Conservation (phyloP, 768 basidiomycete genomes). For the Pisolithus orientalis region DNA sequence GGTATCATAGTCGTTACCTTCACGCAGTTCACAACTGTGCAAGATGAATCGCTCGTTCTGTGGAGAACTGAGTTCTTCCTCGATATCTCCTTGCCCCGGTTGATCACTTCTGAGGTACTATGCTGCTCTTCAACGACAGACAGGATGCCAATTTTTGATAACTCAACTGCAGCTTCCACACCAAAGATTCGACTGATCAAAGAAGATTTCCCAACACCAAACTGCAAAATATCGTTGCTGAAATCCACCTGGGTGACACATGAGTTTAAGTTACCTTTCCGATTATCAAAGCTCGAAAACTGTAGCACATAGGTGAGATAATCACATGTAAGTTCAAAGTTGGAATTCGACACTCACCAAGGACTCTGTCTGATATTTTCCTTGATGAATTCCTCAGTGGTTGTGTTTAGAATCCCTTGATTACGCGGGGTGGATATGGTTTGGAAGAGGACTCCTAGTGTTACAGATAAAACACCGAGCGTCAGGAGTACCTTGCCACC, state of each 20-base stretch:
- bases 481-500: too few species aligned
- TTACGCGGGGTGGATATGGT: too few species aligned
- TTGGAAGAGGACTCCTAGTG: too few species aligned
- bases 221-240: background rate
- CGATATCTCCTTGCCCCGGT: background rate
- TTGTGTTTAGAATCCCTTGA: too few species aligned
- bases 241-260: background rate
- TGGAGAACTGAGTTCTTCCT: background rate
- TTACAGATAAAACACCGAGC: too few species aligned
- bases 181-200: background rate
- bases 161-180: background rate
- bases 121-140: background rate
- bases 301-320: too few species aligned
- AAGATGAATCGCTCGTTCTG: constrained; percentile 7
- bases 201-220: constrained; percentile 3
- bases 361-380: constrained; percentile 2
- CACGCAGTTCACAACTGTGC: constrained; percentile 12
- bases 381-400: too few species aligned
- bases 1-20: background rate
- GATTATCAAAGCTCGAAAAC: too few species aligned
- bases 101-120: background rate
- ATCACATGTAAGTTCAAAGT: constrained; percentile 1
- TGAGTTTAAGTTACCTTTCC: background rate
- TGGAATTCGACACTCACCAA: constrained; percentile 1
- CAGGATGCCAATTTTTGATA: background rate